Base-by-base conservation (phyloP, 2,329 filamentous ascomycete species). In the Didymella arachidicola region DNA sequence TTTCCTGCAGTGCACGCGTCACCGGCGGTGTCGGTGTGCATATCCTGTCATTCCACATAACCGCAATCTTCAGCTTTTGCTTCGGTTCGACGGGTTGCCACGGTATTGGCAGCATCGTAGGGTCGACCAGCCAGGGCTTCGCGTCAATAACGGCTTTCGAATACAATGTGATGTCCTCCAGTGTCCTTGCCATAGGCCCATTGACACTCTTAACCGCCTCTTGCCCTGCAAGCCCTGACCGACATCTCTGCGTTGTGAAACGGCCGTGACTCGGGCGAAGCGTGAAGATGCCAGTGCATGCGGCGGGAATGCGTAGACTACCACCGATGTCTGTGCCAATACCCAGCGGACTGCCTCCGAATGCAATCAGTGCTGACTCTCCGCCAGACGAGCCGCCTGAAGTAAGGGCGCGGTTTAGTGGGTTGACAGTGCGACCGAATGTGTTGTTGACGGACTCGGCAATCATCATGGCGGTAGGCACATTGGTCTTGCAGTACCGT, bases 401-500 rank as follows among this genome's bases (percentile, higher is more conserved):
- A 0, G 87, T 89, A 3, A 86, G 78, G 2, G 76, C 76, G 25
- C 85, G 81, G 68, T 89, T 88, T 7, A 78, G 75, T 0, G 89
- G 88, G 68, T 89, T 89, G 22, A 86, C 71, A 0, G 86, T 88
- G 12, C 86, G 80, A 8, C 87, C 88, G 65, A 87, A 86, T 2
- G 85, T 79, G 64, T 89, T 88, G 75, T 89, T 90, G 16, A 88
- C 84, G 1, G 81, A 84, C 70, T 90, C 88, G 12, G 86, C 83
- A 50, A 89, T 88, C 87, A 90, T 89, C 82, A 89, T 87, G 12
- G 86, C 86, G 1, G 86, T 88, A 0, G 89, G 88, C 2, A 91
- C 79, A 65, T 90, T 90, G 0, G 89, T 91, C 75, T 91, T 91
- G 63, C 85, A 82, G 63, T 90, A 89, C n/a, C 89, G 76, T 0